Base-by-base conservation (phyloP, 208 protist genomes). In the Leishmania turanica region DNA sequence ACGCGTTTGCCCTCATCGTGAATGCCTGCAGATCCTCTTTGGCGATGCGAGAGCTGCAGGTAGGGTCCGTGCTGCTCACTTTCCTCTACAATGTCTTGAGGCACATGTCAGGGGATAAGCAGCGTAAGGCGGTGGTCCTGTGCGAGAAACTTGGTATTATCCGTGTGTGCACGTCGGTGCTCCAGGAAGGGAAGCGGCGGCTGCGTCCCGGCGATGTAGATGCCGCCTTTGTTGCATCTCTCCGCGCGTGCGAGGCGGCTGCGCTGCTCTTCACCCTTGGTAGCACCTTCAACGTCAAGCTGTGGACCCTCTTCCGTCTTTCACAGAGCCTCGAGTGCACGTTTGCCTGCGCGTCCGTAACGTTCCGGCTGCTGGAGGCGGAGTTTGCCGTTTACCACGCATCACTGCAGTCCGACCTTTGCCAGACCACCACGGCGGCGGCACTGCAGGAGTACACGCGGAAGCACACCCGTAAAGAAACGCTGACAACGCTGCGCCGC, bases 81-180 rank as follows among this genome's bases (percentile, higher is more conserved):
- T 69, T 95, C 34, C 62, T 97, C 15, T 97, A 95, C 84, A 95
- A 95, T 74, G 79, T 97, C 6, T 79, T 95, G 42, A 87, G 84
- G 45, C 84, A 82, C 60, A 84, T 89, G 78, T 17, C 86, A 15
- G 49, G 64, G 9, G 83, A 89, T 34, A 83, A 86, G 78, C 85
- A 89, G 78, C 47, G 76, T 47, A 88, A 79, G 70, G 80, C 87
- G 0, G 84, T 93, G 75, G 83, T 82, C 34, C 47, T 87, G 15
- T 95, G 93, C 77, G 87, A 86, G 73, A 86, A 89, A 56, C 68
- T 92, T 24, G 88, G 88, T 3, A 56, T 95, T 1, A 70, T 91
- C 37, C 85, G 88, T 31, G 70, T 81, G 37, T 92, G 89, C 78
- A 78, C 72, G n/a, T 58, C 78, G 1, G 85, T 91, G 19, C 73